Evolutionary conservation across 2,329 filamentous ascomycete species (phyloP).

Genomic region (Venturia asperata): DNA sequence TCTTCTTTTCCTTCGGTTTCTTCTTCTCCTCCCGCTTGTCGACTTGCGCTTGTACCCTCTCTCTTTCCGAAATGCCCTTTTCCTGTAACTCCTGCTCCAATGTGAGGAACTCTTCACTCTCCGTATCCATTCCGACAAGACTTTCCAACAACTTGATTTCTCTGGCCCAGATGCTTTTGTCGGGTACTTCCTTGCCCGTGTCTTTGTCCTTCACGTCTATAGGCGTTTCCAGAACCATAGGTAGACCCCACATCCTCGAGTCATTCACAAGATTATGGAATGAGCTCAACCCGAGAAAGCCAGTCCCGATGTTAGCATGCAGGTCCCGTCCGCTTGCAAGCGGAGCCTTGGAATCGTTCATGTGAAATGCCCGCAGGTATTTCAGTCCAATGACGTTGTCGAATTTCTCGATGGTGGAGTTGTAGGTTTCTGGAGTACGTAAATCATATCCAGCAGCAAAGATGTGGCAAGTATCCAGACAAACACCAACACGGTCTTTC

Average conservation of each 20-base stretch:
- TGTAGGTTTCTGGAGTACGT: constrained; percentile 65
- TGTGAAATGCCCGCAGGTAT: constrained; percentile 78
- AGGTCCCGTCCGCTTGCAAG: constrained; percentile 74
- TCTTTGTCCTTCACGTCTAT: constrained; percentile 63
- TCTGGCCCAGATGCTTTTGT: constrained; percentile 77
- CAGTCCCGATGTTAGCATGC: constrained; percentile 93
- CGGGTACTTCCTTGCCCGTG: constrained; percentile 53
- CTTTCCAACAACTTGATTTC: constrained; percentile 94
- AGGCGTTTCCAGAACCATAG: constrained; percentile 95
- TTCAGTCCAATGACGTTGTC: constrained; percentile 67
- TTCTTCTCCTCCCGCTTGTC: constrained; percentile 64
- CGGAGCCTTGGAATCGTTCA: constrained; percentile 95
- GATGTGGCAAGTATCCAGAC: constrained; percentile 92
- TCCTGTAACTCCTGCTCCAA: constrained; percentile 60
- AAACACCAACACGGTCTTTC: constrained; percentile 81
- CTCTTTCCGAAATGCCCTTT: constrained; percentile 62
- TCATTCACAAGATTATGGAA: constrained; percentile 92
- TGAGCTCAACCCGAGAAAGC: constrained; percentile 80
- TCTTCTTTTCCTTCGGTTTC: constrained; percentile 36
- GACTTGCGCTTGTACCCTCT: constrained; percentile 69
- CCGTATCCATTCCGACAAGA: constrained; percentile 74
- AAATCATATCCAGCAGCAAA: constrained; percentile 94
- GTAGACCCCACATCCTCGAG: constrained; percentile 64
- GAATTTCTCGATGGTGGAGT: constrained; percentile 66
- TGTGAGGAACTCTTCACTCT: constrained; percentile 62